These are phyloP conservation scores for Bothriochloa decipiens DNA, from an alignment of 176 grass and related monocot genomes.

Conservation along the genomic window DNA sequence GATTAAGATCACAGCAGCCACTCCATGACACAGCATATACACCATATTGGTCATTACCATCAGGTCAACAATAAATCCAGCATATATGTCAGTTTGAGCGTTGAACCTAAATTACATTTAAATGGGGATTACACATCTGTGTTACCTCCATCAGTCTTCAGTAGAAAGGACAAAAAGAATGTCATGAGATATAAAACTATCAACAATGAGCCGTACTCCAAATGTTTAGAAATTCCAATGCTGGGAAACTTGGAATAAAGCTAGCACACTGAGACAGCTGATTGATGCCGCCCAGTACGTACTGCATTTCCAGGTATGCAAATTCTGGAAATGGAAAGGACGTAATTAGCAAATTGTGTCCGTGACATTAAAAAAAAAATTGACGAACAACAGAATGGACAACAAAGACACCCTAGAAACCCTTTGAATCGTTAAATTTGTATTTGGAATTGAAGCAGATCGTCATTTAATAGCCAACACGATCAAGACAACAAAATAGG, in stretches of 20 bases:
- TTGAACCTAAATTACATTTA: conserved; percentile 20
- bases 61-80: conserved; percentile 52
- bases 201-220: conserved; percentile 45
- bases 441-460: background rate
- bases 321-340: conserved; percentile 53
- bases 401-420: background rate
- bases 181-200: conserved; percentile 46
- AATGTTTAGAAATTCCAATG: conserved; percentile 43
- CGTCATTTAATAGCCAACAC: background rate
- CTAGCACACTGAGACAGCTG: conserved; percentile 68
- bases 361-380: too few relatives aligned
- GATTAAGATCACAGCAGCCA: conserved; percentile 72
- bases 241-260: conserved; percentile 58
- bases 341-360: conserved; percentile 9
- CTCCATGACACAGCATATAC: conserved; percentile 70
- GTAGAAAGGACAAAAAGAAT: conserved; percentile 45
- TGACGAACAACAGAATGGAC: background rate
- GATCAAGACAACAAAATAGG: background rate
- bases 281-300: conserved; percentile 76
- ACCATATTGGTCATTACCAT: conserved; percentile 37
- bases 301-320: conserved; percentile 73
- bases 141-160: conserved; percentile 70
- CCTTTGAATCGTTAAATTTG: background rate
- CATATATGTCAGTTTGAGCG: background rate
- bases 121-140: background rate